These are phyloP conservation scores for Ophiocordyceps sinensis DNA, from an alignment of 2,329 filamentous ascomycete genomes.

Conservation along the genomic window DNA sequence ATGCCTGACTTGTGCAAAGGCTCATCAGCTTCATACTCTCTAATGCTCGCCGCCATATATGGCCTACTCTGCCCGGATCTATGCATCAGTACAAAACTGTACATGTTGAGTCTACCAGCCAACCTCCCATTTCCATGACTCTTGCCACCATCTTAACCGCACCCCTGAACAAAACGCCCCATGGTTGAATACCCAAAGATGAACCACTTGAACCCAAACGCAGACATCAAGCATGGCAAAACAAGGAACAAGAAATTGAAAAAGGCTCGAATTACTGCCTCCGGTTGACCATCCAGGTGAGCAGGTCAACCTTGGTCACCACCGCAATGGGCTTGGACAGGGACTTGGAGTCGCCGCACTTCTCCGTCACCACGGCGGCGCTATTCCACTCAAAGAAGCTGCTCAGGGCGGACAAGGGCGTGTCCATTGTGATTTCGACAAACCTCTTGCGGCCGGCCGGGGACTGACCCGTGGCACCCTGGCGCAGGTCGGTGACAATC, in stretches of 20 bases:
- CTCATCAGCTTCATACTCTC: neutral
- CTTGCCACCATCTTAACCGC: too few species aligned
- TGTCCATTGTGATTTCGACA: conserved; percentile 88
- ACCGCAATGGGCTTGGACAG: conserved; percentile 70
- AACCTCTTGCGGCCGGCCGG: conserved; percentile 49
- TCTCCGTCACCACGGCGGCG: conserved; percentile 84
- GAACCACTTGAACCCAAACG: neutral
- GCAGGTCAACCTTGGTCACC: conserved; percentile 89
- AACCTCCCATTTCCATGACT: too few species aligned
- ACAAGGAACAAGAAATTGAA: neutral
- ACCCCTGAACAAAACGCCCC: too few species aligned
- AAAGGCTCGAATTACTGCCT: conserved; percentile 7
- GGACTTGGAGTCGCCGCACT: conserved; percentile 36
- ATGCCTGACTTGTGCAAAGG: neutral
- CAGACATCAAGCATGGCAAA: neutral
- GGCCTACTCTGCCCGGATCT: neutral
- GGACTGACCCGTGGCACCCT: conserved; percentile 31
- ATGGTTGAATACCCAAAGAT: too few species aligned
- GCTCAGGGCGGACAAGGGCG: conserved; percentile 67
- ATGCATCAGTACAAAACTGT: conserved; percentile 5
- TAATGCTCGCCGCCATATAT: neutral
- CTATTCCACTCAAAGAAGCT: conserved; percentile 98
- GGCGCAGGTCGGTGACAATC: conserved; percentile 74
- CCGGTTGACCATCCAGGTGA: conserved; percentile 79
- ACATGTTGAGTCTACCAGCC: conserved; percentile 28